These are phyloP conservation scores for Warburgia ugandensis DNA, from an alignment of 164 flowering plant genomes.

Conservation along the genomic window DNA sequence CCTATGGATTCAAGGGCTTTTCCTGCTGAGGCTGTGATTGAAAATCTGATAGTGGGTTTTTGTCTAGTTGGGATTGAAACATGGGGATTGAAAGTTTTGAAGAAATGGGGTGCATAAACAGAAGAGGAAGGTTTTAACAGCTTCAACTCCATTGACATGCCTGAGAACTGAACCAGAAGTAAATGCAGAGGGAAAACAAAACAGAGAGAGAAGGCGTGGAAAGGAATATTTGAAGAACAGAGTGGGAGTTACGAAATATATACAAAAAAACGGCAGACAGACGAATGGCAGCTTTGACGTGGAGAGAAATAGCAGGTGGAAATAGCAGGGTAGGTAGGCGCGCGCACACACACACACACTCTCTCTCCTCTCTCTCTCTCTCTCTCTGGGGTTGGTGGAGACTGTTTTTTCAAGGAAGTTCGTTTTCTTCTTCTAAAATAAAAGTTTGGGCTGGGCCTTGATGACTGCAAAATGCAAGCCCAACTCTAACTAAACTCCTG, in stretches of 20 bases:
- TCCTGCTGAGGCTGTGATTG: conserved; percentile 9
- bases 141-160: conserved; percentile 44
- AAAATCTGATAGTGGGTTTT: conserved; percentile 6
- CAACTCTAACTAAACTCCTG: neutral
- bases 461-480: neutral
- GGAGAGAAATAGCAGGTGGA: too few species aligned
- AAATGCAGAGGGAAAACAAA: neutral
- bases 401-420: too few species aligned
- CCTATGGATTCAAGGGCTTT: conserved; percentile 18
- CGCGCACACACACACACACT: too few species aligned
- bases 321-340: too few species aligned
- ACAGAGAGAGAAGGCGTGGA: neutral
- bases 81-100: conserved; percentile 16
- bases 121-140: conserved; percentile 31
- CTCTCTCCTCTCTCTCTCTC: neutral
- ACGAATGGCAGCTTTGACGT: too few species aligned
- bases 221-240: too few species aligned
- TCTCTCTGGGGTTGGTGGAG: neutral
- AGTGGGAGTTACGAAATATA: too few species aligned
- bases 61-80: conserved; percentile 11
- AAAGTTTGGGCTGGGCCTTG: neutral
- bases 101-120: conserved; percentile 2
- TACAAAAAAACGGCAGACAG: too few species aligned
- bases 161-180: neutral
- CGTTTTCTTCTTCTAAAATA: neutral